Conservation (phyloP, 2,329 filamentous ascomycete genomes). For the Curvularia eragrostidis region DNA sequence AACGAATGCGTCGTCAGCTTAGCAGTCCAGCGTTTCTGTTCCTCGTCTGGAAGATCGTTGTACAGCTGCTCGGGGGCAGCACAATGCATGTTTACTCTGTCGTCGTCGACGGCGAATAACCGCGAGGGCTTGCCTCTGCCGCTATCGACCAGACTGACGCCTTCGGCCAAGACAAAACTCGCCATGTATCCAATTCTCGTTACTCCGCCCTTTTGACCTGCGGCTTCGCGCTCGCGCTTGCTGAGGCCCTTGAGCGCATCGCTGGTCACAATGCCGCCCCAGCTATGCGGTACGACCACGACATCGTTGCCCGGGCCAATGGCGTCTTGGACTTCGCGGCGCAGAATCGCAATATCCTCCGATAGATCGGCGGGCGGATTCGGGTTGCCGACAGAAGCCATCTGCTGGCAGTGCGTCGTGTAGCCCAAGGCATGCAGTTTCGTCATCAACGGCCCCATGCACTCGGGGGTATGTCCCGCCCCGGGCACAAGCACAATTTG, state of each 20-base stretch:
- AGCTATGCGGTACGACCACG: conserved; percentile 54
- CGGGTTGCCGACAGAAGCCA: conserved; percentile 38
- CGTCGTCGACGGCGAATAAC: background rate
- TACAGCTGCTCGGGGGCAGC: conserved; percentile 25
- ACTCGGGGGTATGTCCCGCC: conserved; percentile 46
- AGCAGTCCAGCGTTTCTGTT: conserved; percentile 32
- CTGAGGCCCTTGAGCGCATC: conserved; percentile 47
- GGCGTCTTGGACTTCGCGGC: conserved; percentile 42
- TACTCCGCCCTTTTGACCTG: conserved; percentile 51
- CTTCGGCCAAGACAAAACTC: conserved; percentile 48
- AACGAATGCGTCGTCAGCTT: conserved; percentile 29
- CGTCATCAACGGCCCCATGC: conserved; percentile 32
- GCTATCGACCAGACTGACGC: conserved; percentile 34
- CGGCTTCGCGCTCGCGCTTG: conserved; percentile 41
- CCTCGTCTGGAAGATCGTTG: conserved; percentile 37
- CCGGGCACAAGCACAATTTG: conserved; percentile 49
- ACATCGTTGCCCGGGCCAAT: conserved; percentile 52
- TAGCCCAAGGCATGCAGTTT: conserved; percentile 45
- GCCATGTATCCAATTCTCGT: conserved; percentile 46
- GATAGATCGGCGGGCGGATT: conserved; percentile 38
- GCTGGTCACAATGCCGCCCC: conserved; percentile 52
- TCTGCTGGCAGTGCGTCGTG: conserved; percentile 32
- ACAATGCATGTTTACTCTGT: background rate
- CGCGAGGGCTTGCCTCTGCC: background rate
- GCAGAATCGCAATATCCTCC: conserved; percentile 46